Conservation (phyloP, 768 basidiomycete species). For the Tephrocybe sp. region DNA sequence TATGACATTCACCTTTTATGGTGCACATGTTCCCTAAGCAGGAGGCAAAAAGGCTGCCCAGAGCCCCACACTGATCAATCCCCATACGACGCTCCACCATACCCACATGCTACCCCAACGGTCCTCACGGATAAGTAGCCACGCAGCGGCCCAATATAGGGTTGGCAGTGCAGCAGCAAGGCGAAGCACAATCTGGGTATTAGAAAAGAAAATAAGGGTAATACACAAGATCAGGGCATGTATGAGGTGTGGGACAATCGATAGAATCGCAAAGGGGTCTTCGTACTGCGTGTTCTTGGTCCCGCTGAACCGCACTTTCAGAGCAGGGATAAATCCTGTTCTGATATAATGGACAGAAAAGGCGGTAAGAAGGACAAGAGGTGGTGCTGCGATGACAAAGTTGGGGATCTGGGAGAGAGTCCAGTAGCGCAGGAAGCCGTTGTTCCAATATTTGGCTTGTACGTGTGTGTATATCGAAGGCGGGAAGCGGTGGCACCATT, state of each 20-base stretch:
- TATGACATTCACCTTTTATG: neutral
- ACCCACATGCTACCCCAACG: slow-evolving; percentile 64
- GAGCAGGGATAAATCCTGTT: slow-evolving; percentile 11
- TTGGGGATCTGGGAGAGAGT: slow-evolving; percentile 82
- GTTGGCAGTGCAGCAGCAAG: slow-evolving; percentile 75
- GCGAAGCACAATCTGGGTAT: slow-evolving; percentile 86
- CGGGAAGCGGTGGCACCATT: slow-evolving; percentile 64
- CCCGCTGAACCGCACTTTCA: neutral
- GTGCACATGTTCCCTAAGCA: slow-evolving; percentile 45
- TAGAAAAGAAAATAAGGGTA: slow-evolving; percentile 74
- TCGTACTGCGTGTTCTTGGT: neutral
- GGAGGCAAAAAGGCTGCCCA: slow-evolving; percentile 91
- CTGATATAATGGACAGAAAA: slow-evolving; percentile 38
- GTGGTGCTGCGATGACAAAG: slow-evolving; percentile 76
- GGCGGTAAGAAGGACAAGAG: slow-evolving; percentile 51
- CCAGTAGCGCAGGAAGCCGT: slow-evolving; percentile 89
- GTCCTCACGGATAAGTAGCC: slow-evolving; percentile 43
- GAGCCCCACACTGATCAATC: slow-evolving; percentile 61
- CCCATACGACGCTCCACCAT: slow-evolving; percentile 80
- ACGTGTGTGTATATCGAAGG: slow-evolving; percentile 83
- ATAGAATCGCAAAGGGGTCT: slow-evolving; percentile 34
- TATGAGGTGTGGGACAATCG: slow-evolving; percentile 70
- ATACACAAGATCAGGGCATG: slow-evolving; percentile 65
- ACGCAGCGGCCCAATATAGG: slow-evolving; percentile 84
- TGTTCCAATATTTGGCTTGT: slow-evolving; percentile 85